phyloP scores from a whole-genome alignment of 495 filamentous ascomycete genomes.

The Lophiostoma macrostomum region DNA sequence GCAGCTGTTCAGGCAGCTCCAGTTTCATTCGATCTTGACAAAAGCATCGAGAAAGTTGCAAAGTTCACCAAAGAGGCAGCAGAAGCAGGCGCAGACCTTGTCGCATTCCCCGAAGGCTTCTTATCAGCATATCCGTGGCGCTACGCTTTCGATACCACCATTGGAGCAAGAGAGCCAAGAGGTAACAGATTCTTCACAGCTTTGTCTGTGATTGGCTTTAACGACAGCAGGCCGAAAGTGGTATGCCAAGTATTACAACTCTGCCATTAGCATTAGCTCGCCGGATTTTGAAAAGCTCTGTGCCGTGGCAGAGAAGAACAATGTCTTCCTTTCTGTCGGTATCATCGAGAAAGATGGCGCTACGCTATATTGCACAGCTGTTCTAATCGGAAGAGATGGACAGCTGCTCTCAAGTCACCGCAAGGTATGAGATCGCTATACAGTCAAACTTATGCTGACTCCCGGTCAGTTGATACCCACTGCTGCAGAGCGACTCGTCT shows the following conservation, averaged over 20 bases:
- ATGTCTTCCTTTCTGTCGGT: slow-evolving; percentile 41
- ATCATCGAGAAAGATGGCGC: slow-evolving; percentile 48
- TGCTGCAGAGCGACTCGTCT: slow-evolving; percentile 43
- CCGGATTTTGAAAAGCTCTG: slow-evolving; percentile 40
- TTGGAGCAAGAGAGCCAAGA: slow-evolving; percentile 44
- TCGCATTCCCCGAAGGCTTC: slow-evolving; percentile 15
- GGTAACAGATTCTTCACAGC: slow-evolving; percentile 27
- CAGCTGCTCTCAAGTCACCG: slow-evolving; percentile 41
- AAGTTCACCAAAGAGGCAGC: slow-evolving; percentile 6
- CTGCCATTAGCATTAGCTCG: slow-evolving; percentile 39
- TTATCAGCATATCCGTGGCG: no score
- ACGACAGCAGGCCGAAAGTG: slow-evolving; percentile 40
- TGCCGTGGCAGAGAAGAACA: slow-evolving; percentile 38
- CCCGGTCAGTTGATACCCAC: slow-evolving; percentile 44
- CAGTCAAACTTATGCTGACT: not conserved
- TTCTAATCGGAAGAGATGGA: slow-evolving; percentile 42
- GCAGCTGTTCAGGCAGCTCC: slow-evolving; percentile 23
- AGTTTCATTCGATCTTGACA: slow-evolving; percentile 14
- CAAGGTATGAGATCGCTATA: slow-evolving; percentile 34
- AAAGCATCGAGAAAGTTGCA: slow-evolving; percentile 16
- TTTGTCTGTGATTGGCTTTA: no score
- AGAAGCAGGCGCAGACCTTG: slow-evolving; percentile 10
- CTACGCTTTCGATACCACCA: slow-evolving; percentile 47
- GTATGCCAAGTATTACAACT: slow-evolving; percentile 45
- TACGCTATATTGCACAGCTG: slow-evolving; percentile 43